A percentile compares a stretch with the other conserved stretches of the same genome.
phyloP scores from a whole-genome alignment of 192 early-diverging fungal genomes.

The Linnemannia zychae region DNA sequence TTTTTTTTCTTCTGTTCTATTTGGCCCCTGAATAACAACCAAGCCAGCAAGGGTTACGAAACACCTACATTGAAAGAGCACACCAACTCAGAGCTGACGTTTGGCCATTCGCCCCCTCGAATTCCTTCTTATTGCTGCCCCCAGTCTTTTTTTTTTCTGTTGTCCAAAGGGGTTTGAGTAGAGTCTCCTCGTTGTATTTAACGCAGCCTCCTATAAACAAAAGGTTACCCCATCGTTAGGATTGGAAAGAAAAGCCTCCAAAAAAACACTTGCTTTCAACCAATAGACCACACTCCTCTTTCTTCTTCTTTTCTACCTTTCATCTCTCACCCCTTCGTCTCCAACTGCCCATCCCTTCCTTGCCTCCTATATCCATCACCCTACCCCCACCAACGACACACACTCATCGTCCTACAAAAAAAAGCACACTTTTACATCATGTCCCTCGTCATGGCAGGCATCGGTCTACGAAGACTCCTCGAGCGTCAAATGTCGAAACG shows the following conservation, averaged over 20 bases:
- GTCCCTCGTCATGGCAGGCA: constrained; percentile 10
- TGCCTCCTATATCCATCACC: background rate
- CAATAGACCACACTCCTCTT: background rate
- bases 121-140: background rate
- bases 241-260: background rate
- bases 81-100: background rate
- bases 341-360: background rate
- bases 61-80: background rate
- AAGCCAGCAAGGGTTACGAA: background rate
- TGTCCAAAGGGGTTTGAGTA: background rate
- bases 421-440: constrained; percentile 1
- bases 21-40: background rate
- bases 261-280: background rate
- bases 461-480: constrained; percentile 21
- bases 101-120: background rate
- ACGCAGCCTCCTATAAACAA: background rate
- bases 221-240: background rate
- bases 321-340: background rate
- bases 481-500: constrained; percentile 21
- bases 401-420: background rate
- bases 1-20: background rate
- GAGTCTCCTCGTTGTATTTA: background rate
- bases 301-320: background rate
- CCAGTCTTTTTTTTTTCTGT: background rate
- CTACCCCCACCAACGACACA: background rate